Conservation (phyloP, 1,284 basidiomycete species). For the Boletus smithii region DNA sequence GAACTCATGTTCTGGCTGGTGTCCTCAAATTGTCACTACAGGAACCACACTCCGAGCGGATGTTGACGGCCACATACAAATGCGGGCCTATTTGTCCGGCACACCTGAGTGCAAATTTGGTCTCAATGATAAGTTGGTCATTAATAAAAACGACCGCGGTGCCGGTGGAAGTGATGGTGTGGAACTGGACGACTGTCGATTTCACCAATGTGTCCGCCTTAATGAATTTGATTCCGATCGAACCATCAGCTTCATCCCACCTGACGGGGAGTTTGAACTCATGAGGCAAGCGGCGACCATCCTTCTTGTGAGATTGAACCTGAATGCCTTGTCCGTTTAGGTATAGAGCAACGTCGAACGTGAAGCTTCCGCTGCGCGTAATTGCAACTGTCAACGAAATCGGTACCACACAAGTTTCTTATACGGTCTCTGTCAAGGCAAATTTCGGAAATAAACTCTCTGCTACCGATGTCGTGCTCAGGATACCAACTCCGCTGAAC, state of each 20-base stretch:
- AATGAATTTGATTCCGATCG: slow-evolving; percentile 92
- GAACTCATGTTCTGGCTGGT: not conserved
- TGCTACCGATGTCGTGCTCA: slow-evolving; percentile 88
- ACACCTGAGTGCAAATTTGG: slow-evolving; percentile 98
- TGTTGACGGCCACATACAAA: slow-evolving; percentile 96
- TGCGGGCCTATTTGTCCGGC: slow-evolving; percentile 96
- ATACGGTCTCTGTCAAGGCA: slow-evolving; percentile 85
- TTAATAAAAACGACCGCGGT: slow-evolving; percentile 80
- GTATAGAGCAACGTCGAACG: slow-evolving; percentile 93
- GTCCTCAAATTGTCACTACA: slow-evolving; percentile 30
- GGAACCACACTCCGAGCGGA: slow-evolving; percentile 93
- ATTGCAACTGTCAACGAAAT: slow-evolving; percentile 93
- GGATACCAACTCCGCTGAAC: slow-evolving; percentile 95
- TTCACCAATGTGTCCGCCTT: slow-evolving; percentile 97
- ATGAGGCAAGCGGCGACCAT: slow-evolving; percentile 65
- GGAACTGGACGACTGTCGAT: slow-evolving; percentile 95
- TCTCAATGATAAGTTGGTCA: slow-evolving; percentile 95
- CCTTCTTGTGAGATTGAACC: slow-evolving; percentile 5
- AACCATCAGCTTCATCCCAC: slow-evolving; percentile 95
- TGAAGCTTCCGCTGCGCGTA: slow-evolving; percentile 89
- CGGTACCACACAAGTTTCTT: slow-evolving; percentile 88
- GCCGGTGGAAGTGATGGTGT: slow-evolving; percentile 69
- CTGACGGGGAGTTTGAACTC: slow-evolving; percentile 98
- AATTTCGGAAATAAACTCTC: slow-evolving; percentile 91
- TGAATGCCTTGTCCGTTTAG: slow-evolving; percentile 39